Percentiles rank a stretch among this genome's conserved stretches.
Evolutionary conservation across 805 yeast genomes (phyloP).

Genomic region (Metschnikowia cerradonensis): DNA sequence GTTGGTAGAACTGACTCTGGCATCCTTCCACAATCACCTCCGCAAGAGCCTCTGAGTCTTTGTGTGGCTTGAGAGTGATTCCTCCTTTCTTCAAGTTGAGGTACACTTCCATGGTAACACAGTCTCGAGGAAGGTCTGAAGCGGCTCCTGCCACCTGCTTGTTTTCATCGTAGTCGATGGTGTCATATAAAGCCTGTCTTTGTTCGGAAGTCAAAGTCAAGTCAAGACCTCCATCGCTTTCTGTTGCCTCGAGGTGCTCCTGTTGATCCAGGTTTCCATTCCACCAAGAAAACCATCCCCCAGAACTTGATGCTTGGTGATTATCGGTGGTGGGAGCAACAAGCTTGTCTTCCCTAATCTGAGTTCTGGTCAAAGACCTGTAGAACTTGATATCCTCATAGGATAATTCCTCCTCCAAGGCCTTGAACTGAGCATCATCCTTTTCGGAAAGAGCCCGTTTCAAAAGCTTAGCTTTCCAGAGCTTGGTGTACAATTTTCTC

Average conservation of each 20-base stretch:
- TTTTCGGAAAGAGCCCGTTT: conserved; percentile 24
- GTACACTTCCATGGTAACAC: conserved; percentile 61
- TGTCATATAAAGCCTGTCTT: conserved; percentile 82
- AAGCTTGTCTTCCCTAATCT: conserved; percentile 53
- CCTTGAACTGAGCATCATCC: conserved; percentile 28
- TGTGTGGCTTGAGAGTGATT: conserved; percentile 48
- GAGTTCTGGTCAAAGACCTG: conserved; percentile 71
- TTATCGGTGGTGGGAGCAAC: conserved; percentile 17
- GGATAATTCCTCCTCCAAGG: conserved; percentile 55
- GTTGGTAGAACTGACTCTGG: conserved; percentile 62
- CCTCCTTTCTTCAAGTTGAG: conserved; percentile 77
- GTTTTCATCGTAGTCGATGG: conserved; percentile 84
- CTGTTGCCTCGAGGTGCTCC: conserved; percentile 24
- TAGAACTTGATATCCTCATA: conserved; percentile 84
- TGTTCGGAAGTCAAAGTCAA: conserved; percentile 73
- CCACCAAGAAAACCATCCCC: conserved; percentile 72
- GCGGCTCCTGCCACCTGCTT: conserved; percentile 43
- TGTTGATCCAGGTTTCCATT: conserved; percentile 43
- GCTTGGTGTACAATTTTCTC: conserved; percentile 57
- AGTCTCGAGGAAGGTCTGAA: conserved; percentile 67
- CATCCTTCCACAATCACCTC: conserved; percentile 83
- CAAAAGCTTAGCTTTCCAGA: conserved; percentile 64
- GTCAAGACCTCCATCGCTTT: conserved; percentile 24
- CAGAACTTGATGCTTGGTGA: conserved; percentile 15
- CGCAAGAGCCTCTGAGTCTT: conserved; percentile 51